phyloP scores from a whole-genome alignment of 345 rosid species.

The Corymbia maculata region DNA sequence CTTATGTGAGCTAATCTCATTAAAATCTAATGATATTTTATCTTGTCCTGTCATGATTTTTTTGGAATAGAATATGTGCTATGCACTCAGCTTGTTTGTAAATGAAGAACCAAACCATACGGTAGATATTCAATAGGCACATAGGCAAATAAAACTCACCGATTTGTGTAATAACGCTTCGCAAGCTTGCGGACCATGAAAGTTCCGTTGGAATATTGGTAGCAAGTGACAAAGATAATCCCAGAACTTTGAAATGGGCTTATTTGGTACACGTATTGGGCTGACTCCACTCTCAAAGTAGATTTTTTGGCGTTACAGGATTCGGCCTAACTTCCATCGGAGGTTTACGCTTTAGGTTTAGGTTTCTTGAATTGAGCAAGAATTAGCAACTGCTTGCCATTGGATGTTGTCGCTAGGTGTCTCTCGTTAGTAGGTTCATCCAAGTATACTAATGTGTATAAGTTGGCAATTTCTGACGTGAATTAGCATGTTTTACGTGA shows the following conservation, averaged over 20 bases:
- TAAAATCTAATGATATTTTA: not conserved
- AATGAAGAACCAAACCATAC: not conserved
- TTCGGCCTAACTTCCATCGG: not conserved
- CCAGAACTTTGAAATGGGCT: not conserved
- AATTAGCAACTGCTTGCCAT: not conserved
- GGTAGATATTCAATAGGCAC: not conserved
- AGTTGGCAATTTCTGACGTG: not conserved
- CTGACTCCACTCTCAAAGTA: not conserved
- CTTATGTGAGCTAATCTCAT: not conserved
- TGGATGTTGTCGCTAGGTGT: not conserved
- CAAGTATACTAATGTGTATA: not conserved
- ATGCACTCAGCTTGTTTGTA: not conserved
- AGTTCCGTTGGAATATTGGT: not conserved
- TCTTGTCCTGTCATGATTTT: not conserved
- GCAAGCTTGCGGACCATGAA: not conserved
- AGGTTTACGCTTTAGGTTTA: not conserved
- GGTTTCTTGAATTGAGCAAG: not conserved
- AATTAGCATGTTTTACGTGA: not conserved
- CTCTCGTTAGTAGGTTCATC: not conserved
- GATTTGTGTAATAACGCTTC: not conserved
- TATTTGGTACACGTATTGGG: not conserved
- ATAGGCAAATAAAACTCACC: not conserved
- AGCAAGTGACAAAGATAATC: not conserved
- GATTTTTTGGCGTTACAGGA: not conserved
- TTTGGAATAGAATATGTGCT: not conserved